Evolutionary conservation across 768 basidiomycete genomes (phyloP).

Genomic region (Bullera alba): DNA sequence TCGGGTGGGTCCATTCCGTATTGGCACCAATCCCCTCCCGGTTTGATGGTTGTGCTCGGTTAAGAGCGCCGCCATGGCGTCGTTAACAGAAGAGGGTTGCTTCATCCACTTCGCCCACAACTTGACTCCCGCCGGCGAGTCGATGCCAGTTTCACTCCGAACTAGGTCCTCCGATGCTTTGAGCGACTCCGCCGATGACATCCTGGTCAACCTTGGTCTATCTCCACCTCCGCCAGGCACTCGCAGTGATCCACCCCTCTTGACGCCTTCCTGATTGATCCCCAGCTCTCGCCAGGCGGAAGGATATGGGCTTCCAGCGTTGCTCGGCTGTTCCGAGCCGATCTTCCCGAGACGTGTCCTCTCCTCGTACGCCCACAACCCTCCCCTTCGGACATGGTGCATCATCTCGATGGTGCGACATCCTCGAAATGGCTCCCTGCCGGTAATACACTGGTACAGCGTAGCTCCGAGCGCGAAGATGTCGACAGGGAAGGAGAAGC

Average conservation of each 20-base stretch:
- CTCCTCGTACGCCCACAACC: slow-evolving; percentile 48
- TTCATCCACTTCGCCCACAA: slow-evolving; percentile 24
- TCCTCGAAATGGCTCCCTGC: slow-evolving; percentile 47
- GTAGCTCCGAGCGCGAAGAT: slow-evolving; percentile 50
- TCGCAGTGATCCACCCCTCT: slow-evolving; percentile 29
- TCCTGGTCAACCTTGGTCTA: slow-evolving; percentile 18
- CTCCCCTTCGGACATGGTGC: slow-evolving; percentile 45
- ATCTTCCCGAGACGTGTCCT: slow-evolving; percentile 31
- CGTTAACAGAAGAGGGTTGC: background rate
- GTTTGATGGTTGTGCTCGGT: background rate
- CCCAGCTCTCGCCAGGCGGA: slow-evolving; percentile 20
- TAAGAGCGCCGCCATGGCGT: slow-evolving; percentile 9
- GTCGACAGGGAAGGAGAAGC: slow-evolving; percentile 48
- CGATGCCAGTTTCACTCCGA: background rate
- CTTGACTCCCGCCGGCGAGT: slow-evolving; percentile 21
- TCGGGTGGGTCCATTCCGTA: background rate
- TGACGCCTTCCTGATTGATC: slow-evolving; percentile 11
- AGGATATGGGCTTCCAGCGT: slow-evolving; percentile 20
- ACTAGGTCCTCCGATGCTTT: slow-evolving; percentile 21
- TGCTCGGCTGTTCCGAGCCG: slow-evolving; percentile 11
- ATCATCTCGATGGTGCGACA: slow-evolving; percentile 45
- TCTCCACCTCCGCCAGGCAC: background rate
- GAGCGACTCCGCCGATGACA: slow-evolving; percentile 31
- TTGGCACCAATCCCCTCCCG: too few relatives aligned
- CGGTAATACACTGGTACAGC: slow-evolving; percentile 46